A percentile compares a stretch with the other conserved stretches of the same genome.
Conservation (phyloP, 768 basidiomycete genomes). For the Terana coerulea region DNA sequence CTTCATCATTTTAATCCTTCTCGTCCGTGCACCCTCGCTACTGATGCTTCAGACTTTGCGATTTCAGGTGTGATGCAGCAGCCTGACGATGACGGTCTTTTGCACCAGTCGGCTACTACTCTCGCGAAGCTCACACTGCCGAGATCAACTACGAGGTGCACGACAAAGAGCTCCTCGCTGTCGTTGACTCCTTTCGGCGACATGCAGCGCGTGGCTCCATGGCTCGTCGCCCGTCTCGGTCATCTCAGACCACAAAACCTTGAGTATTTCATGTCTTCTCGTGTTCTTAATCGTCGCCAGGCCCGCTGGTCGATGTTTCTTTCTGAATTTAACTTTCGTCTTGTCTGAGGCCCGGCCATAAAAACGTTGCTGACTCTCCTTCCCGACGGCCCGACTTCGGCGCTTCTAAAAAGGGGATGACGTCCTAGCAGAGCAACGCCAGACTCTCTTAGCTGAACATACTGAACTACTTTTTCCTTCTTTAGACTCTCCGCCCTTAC, state of each 20-base stretch:
- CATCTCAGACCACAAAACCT: constrained; percentile 36
- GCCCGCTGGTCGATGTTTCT: constrained; percentile 31
- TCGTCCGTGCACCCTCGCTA: constrained; percentile 14
- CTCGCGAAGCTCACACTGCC: constrained; percentile 22
- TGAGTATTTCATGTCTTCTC: constrained; percentile 31
- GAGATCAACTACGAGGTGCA: constrained; percentile 48
- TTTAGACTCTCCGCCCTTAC: no score
- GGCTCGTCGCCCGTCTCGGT: constrained; percentile 19
- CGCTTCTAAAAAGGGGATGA: no score
- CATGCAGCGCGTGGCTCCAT: constrained; percentile 23
- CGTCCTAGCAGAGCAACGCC: no score
- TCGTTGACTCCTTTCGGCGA: constrained; percentile 31
- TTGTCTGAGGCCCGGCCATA: constrained; percentile 31
- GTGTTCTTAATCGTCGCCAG: constrained; percentile 32
- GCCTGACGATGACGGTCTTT: constrained; percentile 18
- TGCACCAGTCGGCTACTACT: constrained; percentile 31
- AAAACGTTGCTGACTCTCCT: no score
- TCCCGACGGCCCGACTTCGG: no score
- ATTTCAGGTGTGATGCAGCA: constrained; percentile 17
- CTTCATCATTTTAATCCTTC: constrained; percentile 19
- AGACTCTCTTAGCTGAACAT: no score
- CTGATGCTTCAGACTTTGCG: constrained; percentile 23
- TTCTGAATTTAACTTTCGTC: constrained; percentile 18
- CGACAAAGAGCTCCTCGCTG: constrained; percentile 47
- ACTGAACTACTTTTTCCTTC: no score